Conservation (phyloP, 2,329 filamentous ascomycete genomes). For the Trichoderma sp. region DNA sequence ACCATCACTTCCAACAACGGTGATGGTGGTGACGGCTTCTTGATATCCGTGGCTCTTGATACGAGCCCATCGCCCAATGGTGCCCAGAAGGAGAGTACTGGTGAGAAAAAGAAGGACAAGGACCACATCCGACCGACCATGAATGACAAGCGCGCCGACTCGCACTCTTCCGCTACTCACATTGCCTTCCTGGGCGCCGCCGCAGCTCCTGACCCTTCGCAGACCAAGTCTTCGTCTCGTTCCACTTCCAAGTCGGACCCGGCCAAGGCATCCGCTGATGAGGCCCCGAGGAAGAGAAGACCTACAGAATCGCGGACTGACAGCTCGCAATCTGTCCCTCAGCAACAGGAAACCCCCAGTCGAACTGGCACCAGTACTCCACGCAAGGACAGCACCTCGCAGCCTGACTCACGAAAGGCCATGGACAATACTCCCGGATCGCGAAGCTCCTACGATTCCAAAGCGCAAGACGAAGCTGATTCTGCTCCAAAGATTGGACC, state of each 20-base stretch:
- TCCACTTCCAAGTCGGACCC: conserved; percentile 46
- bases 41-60: conserved; percentile 74
- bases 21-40: conserved; percentile 64
- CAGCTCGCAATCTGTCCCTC: conserved; percentile 44
- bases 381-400: conserved; percentile 28
- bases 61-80: conserved; percentile 59
- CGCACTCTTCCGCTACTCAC: conserved; percentile 69
- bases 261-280: conserved; percentile 46
- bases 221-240: conserved; percentile 49
- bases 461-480: conserved; percentile 52
- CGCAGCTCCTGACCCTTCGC: conserved; percentile 47
- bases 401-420: conserved; percentile 36
- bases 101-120: conserved; percentile 49
- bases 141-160: conserved; percentile 48
- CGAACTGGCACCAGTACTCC: conserved; percentile 37
- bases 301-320: conserved; percentile 40
- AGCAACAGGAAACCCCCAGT: conserved; percentile 37
- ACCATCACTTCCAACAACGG: conserved; percentile 54
- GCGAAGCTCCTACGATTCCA: conserved; percentile 59
- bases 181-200: conserved; percentile 84
- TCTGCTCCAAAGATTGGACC: conserved; percentile 39
- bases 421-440: conserved; percentile 38
- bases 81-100: conserved; percentile 51
- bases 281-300: conserved; percentile 68
- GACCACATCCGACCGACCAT: conserved; percentile 58